A percentile compares a stretch with the other conserved stretches of the same genome.
Evolutionary conservation across 306 rosid genomes (phyloP).

Genomic region (Corylus heterophylla): DNA sequence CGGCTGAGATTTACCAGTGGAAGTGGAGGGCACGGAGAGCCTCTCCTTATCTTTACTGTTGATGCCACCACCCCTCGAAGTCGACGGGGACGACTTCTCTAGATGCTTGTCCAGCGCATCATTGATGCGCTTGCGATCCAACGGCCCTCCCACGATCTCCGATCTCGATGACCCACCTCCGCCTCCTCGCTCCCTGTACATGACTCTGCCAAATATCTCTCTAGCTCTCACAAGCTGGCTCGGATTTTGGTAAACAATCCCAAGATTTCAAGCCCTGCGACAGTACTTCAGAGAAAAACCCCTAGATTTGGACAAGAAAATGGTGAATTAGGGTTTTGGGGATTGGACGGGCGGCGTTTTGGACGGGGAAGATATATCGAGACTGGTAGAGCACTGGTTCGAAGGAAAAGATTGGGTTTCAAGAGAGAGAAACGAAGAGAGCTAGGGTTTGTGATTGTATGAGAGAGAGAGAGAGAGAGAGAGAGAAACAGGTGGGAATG

Average conservation of each 20-base stretch:
- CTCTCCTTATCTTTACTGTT: slow-evolving; percentile 53
- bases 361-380: neutral
- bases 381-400: neutral
- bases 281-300: neutral
- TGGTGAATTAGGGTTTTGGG: neutral
- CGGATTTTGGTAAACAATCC: neutral
- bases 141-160: slow-evolving; percentile 49
- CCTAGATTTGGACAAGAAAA: neutral
- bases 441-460: slow-evolving; percentile 22
- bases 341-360: neutral
- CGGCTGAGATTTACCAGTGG: slow-evolving; percentile 56
- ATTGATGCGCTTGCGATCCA: slow-evolving; percentile 69
- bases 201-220: slow-evolving; percentile 17
- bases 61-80: slow-evolving; percentile 40
- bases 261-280: slow-evolving; percentile 8
- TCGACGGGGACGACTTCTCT: slow-evolving; percentile 62
- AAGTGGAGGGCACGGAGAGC: slow-evolving; percentile 51
- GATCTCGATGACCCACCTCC: slow-evolving; percentile 52
- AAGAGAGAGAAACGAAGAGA: neutral
- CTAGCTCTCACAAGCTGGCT: neutral
- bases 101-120: slow-evolving; percentile 68
- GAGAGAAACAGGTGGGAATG: slow-evolving; percentile 11
- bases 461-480: neutral
- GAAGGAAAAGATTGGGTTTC: neutral
- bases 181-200: slow-evolving; percentile 61